Evolutionary conservation across 306 rosid species (phyloP), one percentile per base, ranked within the genome.

Genomic region (Cucurbita maxima): DNA sequence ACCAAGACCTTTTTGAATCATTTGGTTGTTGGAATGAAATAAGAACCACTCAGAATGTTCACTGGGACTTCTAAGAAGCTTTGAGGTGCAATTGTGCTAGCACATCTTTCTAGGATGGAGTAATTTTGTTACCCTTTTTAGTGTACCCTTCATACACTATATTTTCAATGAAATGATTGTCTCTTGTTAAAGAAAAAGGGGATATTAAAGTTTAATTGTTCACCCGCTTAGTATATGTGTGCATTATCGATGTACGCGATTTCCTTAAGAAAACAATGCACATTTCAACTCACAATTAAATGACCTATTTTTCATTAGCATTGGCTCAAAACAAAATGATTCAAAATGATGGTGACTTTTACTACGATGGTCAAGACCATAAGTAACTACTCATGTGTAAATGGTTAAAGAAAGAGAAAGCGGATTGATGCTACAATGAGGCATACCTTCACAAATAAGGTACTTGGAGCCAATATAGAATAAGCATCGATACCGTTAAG

Each of bases 391-490:
- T 37, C 10, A n/a, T 10, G 7, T 5, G 54, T 50, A n/a, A 71
- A 9, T 77, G 40, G 10, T 48, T 9, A 54, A 10, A 58, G 57
- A 7, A 34, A 8, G 10, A 56, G 10, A 52, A 8, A 20, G 8
- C 0, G 0, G 20, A 43, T 22, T 55, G 34, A 41, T 67, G 34
- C 57, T 7, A 51, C 3, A 50, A 30, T 70, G 56, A 19, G 61
- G 71, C 75, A 74, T 15, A 92, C 97, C 96, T 90, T 90, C 19
- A 90, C 95, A 82, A 90, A 85, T 47, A 90, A 88, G 70, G 95
- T 90, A 14, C 79, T 82, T 36, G 95, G 94, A 72, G 96, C 95
- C 84, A 90, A 74, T 80, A 88, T 88, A 48, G 92, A 83, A 74
- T 83, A 82, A 57, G 91, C 82, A 77, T 90, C 96, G 54, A 90